Evolutionary conservation across 306 rosid species (phyloP).

Genomic region (Dalbergia cochinchinensis): DNA sequence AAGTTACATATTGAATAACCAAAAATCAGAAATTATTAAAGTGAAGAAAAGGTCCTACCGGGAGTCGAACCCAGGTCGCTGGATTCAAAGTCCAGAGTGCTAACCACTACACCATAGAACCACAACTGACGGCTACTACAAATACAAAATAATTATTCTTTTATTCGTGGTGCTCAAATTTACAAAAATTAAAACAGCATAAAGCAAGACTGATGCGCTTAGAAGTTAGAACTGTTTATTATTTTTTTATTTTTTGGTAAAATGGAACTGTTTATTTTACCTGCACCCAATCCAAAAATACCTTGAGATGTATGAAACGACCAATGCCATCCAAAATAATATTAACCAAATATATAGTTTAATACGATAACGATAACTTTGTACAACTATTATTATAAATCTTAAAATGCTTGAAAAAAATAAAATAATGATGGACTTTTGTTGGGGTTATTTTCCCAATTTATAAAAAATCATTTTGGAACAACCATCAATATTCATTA

Average conservation of each 20-base stretch:
- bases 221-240: not conserved
- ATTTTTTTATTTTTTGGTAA: too few relatives aligned
- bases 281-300: not conserved
- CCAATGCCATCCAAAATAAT: not conserved
- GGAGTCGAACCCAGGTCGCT: slow-evolving; percentile 71
- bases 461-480: not conserved
- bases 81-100: slow-evolving; percentile 75
- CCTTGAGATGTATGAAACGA: not conserved
- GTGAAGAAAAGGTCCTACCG: slow-evolving; percentile 60
- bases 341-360: too few relatives aligned
- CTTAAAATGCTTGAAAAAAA: not conserved
- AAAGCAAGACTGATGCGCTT: not conserved
- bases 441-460: not conserved
- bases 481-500: not conserved
- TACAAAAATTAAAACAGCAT: not conserved
- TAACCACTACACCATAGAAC: slow-evolving; percentile 74
- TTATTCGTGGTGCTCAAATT: too few relatives aligned
- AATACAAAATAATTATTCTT: too few relatives aligned
- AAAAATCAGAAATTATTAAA: too few relatives aligned
- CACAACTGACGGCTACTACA: fast-evolving
- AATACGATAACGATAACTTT: too few relatives aligned
- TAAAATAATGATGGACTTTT: not conserved
- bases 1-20: too few relatives aligned
- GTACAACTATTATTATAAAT: not conserved
- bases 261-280: not conserved